Conservation (phyloP, 2,329 filamentous ascomycete genomes). For the Diatrype stigma region DNA sequence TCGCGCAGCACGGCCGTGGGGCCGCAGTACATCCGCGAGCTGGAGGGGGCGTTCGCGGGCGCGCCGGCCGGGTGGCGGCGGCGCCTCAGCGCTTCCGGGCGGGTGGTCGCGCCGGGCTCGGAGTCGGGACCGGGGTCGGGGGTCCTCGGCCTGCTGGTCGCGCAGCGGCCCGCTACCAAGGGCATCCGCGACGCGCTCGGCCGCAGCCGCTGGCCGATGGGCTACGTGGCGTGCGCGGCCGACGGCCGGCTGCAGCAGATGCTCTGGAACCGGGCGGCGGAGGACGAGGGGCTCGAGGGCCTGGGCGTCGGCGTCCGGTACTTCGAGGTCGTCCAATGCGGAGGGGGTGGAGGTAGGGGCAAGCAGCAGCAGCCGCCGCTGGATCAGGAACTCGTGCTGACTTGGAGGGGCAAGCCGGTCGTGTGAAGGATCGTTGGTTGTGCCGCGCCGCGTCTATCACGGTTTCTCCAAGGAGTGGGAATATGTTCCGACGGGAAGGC, state of each 20-base stretch:
- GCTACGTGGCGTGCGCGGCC: conserved; percentile 59
- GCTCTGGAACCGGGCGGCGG: conserved; percentile 66
- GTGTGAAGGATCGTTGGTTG: background rate
- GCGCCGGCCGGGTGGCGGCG: conserved; percentile 70
- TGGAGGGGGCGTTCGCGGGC: conserved; percentile 72
- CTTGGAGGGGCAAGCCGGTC: conserved; percentile 42
- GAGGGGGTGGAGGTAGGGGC: no score
- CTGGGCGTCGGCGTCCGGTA: conserved; percentile 48
- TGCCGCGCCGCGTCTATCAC: no score
- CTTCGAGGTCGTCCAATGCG: no score
- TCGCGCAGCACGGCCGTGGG: conserved; percentile 35
- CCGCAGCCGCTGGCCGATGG: conserved; percentile 65
- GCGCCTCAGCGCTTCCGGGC: background rate
- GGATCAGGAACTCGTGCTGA: conserved; percentile 44
- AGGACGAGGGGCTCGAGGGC: conserved; percentile 58
- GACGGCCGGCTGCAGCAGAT: conserved; percentile 62
- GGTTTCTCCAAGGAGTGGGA: no score
- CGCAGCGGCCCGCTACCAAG: conserved; percentile 66
- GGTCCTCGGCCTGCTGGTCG: conserved; percentile 66
- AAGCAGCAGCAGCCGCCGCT: conserved; percentile 6
- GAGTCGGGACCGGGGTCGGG: conserved; percentile 18
- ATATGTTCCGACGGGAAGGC: no score
- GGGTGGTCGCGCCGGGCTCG: conserved; percentile 31
- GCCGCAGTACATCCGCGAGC: conserved; percentile 64
- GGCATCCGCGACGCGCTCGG: conserved; percentile 72